These are phyloP conservation scores for Agrocybe praecox DNA, from an alignment of 768 basidiomycete species.

Conservation along the genomic window DNA sequence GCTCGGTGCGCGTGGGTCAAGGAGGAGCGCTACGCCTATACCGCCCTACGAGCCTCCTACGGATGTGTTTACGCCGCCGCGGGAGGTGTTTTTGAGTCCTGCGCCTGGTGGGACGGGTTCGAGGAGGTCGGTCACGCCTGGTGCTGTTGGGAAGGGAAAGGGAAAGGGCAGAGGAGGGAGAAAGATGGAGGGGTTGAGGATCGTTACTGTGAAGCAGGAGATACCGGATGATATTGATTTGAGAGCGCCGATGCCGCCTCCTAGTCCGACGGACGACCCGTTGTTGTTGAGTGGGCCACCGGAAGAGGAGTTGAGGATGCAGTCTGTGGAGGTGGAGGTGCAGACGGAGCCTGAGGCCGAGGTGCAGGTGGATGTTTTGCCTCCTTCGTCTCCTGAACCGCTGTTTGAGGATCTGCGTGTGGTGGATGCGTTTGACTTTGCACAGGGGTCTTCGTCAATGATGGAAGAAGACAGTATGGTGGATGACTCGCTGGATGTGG, in stretches of 20 bases:
- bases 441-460: conserved; percentile 13
- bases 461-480: conserved; percentile 28
- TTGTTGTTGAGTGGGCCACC: conserved; percentile 57
- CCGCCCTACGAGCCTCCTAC: conserved; percentile 66
- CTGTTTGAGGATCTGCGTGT: conserved; percentile 16
- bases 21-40: conserved; percentile 56
- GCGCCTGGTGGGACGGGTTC: conserved; percentile 19
- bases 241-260: conserved; percentile 59
- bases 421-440: conserved; percentile 24
- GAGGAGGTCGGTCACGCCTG: conserved; percentile 7
- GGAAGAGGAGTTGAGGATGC: conserved; percentile 13
- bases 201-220: conserved; percentile 56
- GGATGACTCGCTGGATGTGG: conserved; percentile 29
- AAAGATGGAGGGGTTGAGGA: conserved; percentile 8
- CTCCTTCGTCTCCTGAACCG: conserved; percentile 25
- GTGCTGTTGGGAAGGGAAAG: conserved; percentile 7
- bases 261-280: conserved; percentile 79
- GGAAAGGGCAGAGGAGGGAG: conserved; percentile 7
- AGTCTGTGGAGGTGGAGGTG: conserved; percentile 7
- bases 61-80: conserved; percentile 74
- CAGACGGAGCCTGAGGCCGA: conserved; percentile 1
- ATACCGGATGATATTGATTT: conserved; percentile 62
- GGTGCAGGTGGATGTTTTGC: conserved; percentile 9
- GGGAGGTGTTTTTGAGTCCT: conserved; percentile 55
- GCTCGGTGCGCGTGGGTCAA: conserved; percentile 23